Evolutionary conservation across 1,284 basidiomycete species (phyloP), one percentile per base, ranked within the genome.

Genomic region (Salmacisia buchloeana): DNA sequence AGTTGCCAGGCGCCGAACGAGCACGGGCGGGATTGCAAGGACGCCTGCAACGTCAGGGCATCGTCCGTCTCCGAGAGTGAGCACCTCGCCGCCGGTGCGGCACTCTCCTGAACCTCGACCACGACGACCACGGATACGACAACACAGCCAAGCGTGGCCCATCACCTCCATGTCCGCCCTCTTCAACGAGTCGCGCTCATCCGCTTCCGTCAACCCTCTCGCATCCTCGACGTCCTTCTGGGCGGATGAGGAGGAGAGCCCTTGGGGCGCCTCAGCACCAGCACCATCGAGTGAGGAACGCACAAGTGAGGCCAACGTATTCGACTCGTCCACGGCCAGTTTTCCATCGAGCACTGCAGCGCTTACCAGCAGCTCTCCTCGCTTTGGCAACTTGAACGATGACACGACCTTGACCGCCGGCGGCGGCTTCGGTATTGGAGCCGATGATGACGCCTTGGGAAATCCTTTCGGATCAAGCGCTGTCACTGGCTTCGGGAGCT

Each of bases 171-270:
- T 39, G 35, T 60, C 49, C 15, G 31, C 49, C 9, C 49, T 54
- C 27, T 54, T 54, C 49, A 54, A 54, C 49, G 49, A 31, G 49
- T 54, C 49, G 6, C 49, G 49, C 49, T 54, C 49, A 9, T 27
- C 49, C 3, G 49, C 49, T 5, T 29, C 27, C 25, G 29, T 54
- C 49, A 54, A 54, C 27, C 49, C 49, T 6, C 49, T 54, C 27
- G 25, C 49, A 33, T 29, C 49, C 49, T 54, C 49, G 13, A 54
- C 49, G 2, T 27, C 49, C 49, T 54, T 54, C 49, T 54, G 49
- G 49, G 49, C 49, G 12, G 49, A 54, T 31, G 49, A 54, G 49
- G 49, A 54, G 15, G 49, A 54, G 31, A 33, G 29, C 2, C 49
- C 49, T 10, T 54, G 49, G 49, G 49, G 49, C 21, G 49, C 49